Base-by-base conservation (phyloP, 192 early-diverging fungal species). In the Chytriomyces sp. region DNA sequence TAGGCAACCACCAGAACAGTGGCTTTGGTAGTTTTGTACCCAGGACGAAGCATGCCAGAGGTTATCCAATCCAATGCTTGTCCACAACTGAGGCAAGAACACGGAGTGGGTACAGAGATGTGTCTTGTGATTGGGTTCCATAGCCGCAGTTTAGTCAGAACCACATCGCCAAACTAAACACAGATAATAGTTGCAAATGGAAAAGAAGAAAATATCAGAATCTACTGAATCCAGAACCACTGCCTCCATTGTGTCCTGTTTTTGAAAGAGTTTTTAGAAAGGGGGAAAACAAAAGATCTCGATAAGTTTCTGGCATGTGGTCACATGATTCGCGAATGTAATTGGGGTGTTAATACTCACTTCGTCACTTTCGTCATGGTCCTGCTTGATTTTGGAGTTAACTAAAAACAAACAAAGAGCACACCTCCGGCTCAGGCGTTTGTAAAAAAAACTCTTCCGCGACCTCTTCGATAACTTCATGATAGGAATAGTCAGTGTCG, bases 261-360 rank as follows among this genome's bases (percentile, higher is more conserved):
- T 57, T 57, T 19, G 56, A 57, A n/a, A n/a, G n/a, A n/a, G n/a
- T n/a, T n/a, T n/a, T n/a, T n/a, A n/a, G n/a, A n/a, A n/a, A n/a
- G n/a, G 56, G 56, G 56, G 25, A 57, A 57, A 57, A 57, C 56
- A 57, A 57, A 57, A 57, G 56, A 28, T 57, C 56, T 57, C 56
- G 56, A 57, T 57, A 57, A 28, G 14, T 57, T 57, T 57, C 56
- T 57, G 56, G 56, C 56, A 57, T 28, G 26, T 25, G 10, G 30
- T 57, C 56, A 57, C 56, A 28, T 57, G 56, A 57, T 57, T 57
- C 56, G 56, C 56, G 56, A 57, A 57, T 57, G 56, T 57, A 57
- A 57, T 57, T 14, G 56, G 56, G 56, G 56, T 57, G 25, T 57
- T 57, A 57, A 57, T 57, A 57, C 56, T 57, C 56, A 57, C 56